Evolutionary conservation across 2,329 filamentous ascomycete genomes (phyloP).

Genomic region (Ophiosphaerella narmari): DNA sequence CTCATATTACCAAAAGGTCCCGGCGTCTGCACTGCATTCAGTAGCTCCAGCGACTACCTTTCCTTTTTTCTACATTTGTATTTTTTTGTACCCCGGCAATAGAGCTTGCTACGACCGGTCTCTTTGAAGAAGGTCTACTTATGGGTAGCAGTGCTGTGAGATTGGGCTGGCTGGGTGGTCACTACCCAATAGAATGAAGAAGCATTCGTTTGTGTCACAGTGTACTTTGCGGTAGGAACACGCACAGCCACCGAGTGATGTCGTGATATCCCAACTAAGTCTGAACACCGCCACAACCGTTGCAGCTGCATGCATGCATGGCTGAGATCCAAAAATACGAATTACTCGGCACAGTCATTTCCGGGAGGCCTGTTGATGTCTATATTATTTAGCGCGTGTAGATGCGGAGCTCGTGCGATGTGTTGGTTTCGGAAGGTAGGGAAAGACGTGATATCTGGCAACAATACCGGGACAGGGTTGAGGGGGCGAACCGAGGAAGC

Average conservation of each 20-base stretch:
- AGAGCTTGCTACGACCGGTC: too few relatives aligned
- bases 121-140: too few relatives aligned
- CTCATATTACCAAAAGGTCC: conserved; percentile 12
- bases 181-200: not conserved
- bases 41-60: conserved; percentile 5
- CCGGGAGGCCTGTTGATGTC: too few relatives aligned
- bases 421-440: not conserved
- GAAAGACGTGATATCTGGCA: conserved; percentile 2
- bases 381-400: not conserved
- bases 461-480: not conserved
- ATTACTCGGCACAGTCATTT: not conserved
- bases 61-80: conserved; percentile 14
- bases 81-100: conserved; percentile 6
- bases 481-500: not conserved
- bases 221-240: too few relatives aligned
- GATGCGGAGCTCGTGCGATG: conserved; percentile 2
- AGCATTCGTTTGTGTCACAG: not conserved
- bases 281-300: conserved; percentile 9
- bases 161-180: not conserved
- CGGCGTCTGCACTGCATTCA: conserved; percentile 16
- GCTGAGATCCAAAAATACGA: conserved; percentile 8
- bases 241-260: not conserved
- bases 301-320: not conserved
- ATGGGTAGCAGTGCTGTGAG: too few relatives aligned
- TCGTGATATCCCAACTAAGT: conserved; percentile 4